Evolutionary conservation across 169 alveolate species (phyloP).

Genomic region (Miamiensis avidus): DNA sequence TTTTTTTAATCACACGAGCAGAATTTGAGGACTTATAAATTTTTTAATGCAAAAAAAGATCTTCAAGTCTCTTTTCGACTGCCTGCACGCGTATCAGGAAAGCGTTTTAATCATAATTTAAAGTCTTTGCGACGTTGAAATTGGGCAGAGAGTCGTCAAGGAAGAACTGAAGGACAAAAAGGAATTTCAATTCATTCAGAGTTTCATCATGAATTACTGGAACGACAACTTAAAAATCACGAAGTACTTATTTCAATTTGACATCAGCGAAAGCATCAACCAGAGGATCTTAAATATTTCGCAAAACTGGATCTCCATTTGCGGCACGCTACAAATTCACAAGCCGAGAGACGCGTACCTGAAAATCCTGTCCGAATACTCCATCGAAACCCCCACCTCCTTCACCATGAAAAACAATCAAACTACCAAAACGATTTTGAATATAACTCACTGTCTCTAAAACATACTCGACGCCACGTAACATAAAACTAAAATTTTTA

Average conservation of each 20-base stretch:
- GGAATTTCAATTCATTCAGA: not conserved
- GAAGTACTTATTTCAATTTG: not conserved
- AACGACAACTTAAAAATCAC: not conserved
- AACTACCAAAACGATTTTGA: not conserved
- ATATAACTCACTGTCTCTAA: not conserved
- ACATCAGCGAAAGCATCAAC: not conserved
- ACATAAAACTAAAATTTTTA: not conserved
- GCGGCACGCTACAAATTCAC: not conserved
- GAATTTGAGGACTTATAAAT: not conserved
- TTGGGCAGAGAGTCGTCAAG: not conserved
- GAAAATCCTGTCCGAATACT: not conserved
- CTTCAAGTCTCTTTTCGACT: not conserved
- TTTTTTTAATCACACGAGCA: not conserved
- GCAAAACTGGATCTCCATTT: not conserved
- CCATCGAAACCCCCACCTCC: not conserved
- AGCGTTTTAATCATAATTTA: not conserved
- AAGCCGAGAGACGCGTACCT: not conserved
- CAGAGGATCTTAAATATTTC: not conserved
- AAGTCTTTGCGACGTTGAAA: not conserved
- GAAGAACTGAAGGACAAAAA: not conserved
- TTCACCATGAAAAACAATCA: not conserved
- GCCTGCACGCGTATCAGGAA: not conserved
- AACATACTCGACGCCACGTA: not conserved
- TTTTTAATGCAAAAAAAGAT: too few species aligned
- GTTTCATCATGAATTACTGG: not conserved